These are phyloP conservation scores for Rubus idaeus DNA, from an alignment of 306 rosid genomes.

Conservation along the genomic window DNA sequence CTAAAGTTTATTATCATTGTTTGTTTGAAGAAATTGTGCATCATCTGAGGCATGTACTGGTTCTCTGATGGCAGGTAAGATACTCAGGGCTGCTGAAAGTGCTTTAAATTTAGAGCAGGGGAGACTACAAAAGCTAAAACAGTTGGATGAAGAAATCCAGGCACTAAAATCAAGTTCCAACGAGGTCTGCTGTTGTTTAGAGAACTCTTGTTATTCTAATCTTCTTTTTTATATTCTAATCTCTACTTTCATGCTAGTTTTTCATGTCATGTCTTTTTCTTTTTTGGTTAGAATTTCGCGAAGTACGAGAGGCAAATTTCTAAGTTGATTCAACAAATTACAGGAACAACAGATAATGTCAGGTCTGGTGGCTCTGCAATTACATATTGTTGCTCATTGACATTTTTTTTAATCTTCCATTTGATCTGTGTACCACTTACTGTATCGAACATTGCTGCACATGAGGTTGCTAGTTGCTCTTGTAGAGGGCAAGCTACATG, in stretches of 20 bases:
- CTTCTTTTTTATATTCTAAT: constrained; percentile 4
- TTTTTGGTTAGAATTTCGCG: constrained; percentile 51
- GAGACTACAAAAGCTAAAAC: constrained; percentile 67
- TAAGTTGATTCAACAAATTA: constrained; percentile 63
- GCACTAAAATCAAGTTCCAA: constrained; percentile 48
- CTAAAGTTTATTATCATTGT: not conserved
- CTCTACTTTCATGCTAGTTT: constrained; percentile 2
- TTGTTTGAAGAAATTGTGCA: constrained; percentile 13
- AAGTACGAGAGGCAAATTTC: constrained; percentile 58
- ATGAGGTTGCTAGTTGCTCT: not conserved
- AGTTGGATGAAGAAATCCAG: constrained; percentile 51
- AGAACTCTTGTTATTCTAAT: not conserved
- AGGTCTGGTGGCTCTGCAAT: constrained; percentile 48
- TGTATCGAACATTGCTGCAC: not conserved
- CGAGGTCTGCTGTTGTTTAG: constrained; percentile 46
- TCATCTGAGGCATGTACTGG: constrained; percentile 25
- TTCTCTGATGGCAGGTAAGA: constrained; percentile 46
- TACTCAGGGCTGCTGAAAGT: constrained; percentile 55
- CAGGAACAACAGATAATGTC: constrained; percentile 65
- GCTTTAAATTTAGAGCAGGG: constrained; percentile 67
- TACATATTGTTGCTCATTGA: not conserved
- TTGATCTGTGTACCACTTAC: not conserved
- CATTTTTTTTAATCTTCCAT: not conserved
- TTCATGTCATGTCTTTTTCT: constrained; percentile 15
- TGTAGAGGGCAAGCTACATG: not conserved